Evolutionary conservation across 371 early-diverging fungal species (phyloP), one percentile per base, ranked within the genome.

Genomic region (Phascolomyces articulosus): DNA sequence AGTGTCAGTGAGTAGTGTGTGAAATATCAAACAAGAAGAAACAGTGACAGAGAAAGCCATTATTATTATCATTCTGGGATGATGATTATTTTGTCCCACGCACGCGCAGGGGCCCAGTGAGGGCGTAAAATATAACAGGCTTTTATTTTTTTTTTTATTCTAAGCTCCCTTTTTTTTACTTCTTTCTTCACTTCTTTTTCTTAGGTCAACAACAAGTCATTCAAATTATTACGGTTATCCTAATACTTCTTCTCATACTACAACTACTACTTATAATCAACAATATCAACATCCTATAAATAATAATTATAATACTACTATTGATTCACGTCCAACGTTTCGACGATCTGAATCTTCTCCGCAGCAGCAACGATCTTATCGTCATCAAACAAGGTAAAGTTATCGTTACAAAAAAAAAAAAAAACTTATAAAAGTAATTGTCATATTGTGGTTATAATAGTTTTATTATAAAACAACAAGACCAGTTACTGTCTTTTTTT

Each of bases 321-420:
- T 29, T 21, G 57, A 31, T 16, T 41, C 58, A 34, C 58, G 58
- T 41, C 58, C 58, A 20, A 4, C n/a, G 20, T 18, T 63, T 31
- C 65, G 65, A 38, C 65, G 65, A 65, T 58, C 65, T 23, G 65
- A 58, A 18, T 51, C 65, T 40, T 65, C 65, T 49, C 63, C 56
- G 63, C 29, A 28, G 38, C 38, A 38, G 44, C 44, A 44, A n/a
- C 44, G 53, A 18, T 3, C 58, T 53, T 54, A 51, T 51, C 48
- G 48, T 53, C 34, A 34, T 51, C 48, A 58, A 20, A 29, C 54
- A 16, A 51, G 53, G 59, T 58, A 65, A 65, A 51, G 51, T 51
- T 3, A 0, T 24, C 4, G 13, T 18, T 3, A 51, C 26, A 51
- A 51, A 4, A 51, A 51, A 2, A 51, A 20, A 20, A n/a, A 60